phyloP scores from a whole-genome alignment of 345 rosid genomes.

The Eucalyptus fibrosa region DNA sequence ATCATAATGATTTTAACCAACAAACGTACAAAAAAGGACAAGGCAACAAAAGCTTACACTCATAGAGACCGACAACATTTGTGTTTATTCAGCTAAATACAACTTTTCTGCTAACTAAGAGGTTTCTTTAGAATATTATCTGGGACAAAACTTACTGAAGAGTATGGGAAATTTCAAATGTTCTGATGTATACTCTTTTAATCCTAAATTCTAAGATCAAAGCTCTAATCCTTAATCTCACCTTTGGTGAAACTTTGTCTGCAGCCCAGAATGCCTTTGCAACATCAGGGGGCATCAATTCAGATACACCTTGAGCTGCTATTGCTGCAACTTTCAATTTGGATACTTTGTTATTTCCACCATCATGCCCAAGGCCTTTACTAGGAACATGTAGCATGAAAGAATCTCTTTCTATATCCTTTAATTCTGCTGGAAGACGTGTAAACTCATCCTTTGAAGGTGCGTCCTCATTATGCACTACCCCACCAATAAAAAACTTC shows the following conservation, averaged over 20 bases:
- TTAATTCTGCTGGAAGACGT: slow-evolving; percentile 66
- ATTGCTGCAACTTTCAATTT: slow-evolving; percentile 61
- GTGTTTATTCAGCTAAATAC: background rate
- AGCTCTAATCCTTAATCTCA: slow-evolving; percentile 1
- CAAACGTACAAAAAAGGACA: too few relatives aligned
- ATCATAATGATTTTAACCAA: too few relatives aligned
- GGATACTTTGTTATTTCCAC: slow-evolving; percentile 28
- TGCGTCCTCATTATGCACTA: slow-evolving; percentile 65
- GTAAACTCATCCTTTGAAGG: slow-evolving; percentile 57
- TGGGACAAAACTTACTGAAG: background rate
- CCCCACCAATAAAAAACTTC: slow-evolving; percentile 84
- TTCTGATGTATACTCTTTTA: background rate
- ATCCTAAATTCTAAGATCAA: background rate
- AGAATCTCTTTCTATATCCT: slow-evolving; percentile 58
- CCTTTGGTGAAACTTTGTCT: slow-evolving; percentile 78
- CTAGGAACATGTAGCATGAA: slow-evolving; percentile 61
- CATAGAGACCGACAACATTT: background rate
- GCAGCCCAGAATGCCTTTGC: slow-evolving; percentile 76
- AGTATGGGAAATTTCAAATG: background rate
- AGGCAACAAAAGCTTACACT: too few relatives aligned
- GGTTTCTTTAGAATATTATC: background rate
- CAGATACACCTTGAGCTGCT: slow-evolving; percentile 78
- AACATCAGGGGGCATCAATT: slow-evolving; percentile 88
- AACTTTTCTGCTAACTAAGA: background rate
- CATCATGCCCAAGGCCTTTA: slow-evolving; percentile 29